Evolutionary conservation across 345 rosid species (phyloP).

Genomic region (Brassica cretica): DNA sequence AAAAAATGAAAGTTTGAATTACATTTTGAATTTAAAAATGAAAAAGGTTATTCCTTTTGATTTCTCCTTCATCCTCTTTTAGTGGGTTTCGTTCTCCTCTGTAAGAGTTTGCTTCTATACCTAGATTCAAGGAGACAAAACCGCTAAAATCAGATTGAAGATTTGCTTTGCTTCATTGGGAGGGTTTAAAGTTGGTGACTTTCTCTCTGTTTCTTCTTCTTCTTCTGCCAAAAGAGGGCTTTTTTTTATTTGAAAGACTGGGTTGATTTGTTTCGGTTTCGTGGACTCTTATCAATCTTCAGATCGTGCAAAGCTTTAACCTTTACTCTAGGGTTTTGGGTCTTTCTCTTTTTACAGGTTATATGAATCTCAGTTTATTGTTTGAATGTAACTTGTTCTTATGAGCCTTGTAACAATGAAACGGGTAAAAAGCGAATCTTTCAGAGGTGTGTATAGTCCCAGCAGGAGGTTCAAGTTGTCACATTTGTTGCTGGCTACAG

Average conservation of each 20-base stretch:
- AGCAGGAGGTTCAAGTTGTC: constrained; percentile 81
- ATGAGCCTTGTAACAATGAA: constrained; percentile 54
- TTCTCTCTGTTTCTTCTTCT: background rate
- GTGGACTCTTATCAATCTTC: constrained; percentile 12
- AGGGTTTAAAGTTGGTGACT: background rate
- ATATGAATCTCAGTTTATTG: constrained; percentile 5
- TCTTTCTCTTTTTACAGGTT: constrained; percentile 22
- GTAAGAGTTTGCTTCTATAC: constrained; percentile 1
- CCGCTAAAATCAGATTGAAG: constrained; percentile 23
- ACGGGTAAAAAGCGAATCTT: constrained; percentile 67
- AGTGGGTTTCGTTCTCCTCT: constrained; percentile 9
- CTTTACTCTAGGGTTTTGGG: background rate
- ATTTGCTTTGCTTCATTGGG: constrained; percentile 13
- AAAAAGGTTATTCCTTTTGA: constrained; percentile 2
- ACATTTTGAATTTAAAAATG: constrained; percentile 23
- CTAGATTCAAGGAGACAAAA: constrained; percentile 20
- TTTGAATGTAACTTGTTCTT: constrained; percentile 19
- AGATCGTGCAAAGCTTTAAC: constrained; percentile 28
- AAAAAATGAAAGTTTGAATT: background rate
- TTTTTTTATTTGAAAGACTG: constrained; percentile 3
- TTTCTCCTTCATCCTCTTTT: constrained; percentile 3
- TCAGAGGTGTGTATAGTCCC: constrained; percentile 36
- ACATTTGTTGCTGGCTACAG: constrained; percentile 67
- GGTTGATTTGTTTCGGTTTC: constrained; percentile 20
- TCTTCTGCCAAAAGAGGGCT: background rate